Evolutionary conservation across 2,329 filamentous ascomycete genomes (phyloP), one percentile per base, ranked within the genome.

Genomic region (Paecilomyces sp.): DNA sequence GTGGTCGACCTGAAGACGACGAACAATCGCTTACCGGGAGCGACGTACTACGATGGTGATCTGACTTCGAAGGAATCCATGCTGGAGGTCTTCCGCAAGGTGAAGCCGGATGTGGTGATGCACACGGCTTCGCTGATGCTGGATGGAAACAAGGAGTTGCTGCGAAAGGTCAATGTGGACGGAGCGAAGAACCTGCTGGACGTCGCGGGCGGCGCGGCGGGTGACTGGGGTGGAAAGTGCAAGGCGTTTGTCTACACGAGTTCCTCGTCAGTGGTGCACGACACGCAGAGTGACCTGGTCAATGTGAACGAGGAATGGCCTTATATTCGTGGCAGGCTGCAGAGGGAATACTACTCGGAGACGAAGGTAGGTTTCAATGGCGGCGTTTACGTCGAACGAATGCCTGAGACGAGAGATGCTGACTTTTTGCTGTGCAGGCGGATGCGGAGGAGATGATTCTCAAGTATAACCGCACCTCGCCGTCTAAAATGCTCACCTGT

Each of bases 231-330:
- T 59, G 74, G 76, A 57, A 73, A 75, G 58, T 79, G 78, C 68
- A 90, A 87, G 76, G 90, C 85, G 0, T 86, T 97, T 64, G 90
- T 97, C 54, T 96, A 93, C 77, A 97, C 93, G 18, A 94, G 90
- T 74, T 94, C 89, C 58, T 89, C 90, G 57, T 95, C 91, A 62
- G 88, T 96, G 62, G 81, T 96, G 64, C 88, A 90, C 71, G 92
- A 97, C 76, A 92, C 92, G 66, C 80, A 82, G 62, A 84, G 79
- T 62, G 90, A 96, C 72, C 83, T 95, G 72, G 83, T 87, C 73
- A 92, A 96, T 73, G 91, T 91, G 64, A 88, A 92, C 74, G 93
- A 97, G 80, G 80, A 83, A 54, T 91, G 89, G 82, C 91, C 91
- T 30, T 82, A 89, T 56, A 87, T 94, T 57, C 82, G 85, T 54